Evolutionary conservation across 2,329 filamentous ascomycete genomes (phyloP).

Genomic region (Neocucurbitaria cava): DNA sequence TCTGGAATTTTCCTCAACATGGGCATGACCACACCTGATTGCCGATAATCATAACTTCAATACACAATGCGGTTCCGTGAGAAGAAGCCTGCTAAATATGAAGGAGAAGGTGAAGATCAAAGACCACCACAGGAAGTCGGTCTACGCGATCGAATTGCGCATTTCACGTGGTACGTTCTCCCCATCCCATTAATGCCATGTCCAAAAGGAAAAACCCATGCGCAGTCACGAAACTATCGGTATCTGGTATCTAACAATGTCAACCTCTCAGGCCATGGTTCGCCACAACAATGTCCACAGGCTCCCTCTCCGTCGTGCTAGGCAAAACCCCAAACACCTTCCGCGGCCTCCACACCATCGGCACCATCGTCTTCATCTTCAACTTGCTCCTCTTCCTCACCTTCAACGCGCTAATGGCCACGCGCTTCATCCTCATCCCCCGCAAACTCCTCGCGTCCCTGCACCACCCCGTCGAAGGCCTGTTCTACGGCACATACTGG

Average conservation of each 20-base stretch:
- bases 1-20: too few relatives aligned
- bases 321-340: constrained; percentile 69
- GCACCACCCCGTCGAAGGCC: constrained; percentile 69
- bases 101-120: constrained; percentile 19
- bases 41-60: too few relatives aligned
- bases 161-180: constrained; percentile 32
- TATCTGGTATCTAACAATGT: too few relatives aligned
- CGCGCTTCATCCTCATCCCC: constrained; percentile 68
- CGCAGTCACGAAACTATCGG: too few relatives aligned
- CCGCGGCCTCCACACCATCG: constrained; percentile 67
- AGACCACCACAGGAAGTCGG: constrained; percentile 25
- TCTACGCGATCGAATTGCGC: constrained; percentile 31
- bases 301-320: constrained; percentile 71
- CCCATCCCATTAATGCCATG: neutral
- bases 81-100: constrained; percentile 18
- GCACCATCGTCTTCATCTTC: constrained; percentile 70
- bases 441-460: constrained; percentile 63
- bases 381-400: constrained; percentile 70
- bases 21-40: neutral
- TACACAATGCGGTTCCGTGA: constrained; percentile 34
- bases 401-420: constrained; percentile 61
- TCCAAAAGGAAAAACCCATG: too few relatives aligned
- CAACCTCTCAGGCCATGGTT: constrained; percentile 63
- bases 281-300: constrained; percentile 76
- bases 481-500: constrained; percentile 77